Base-by-base conservation (phyloP, 306 rosid species). In the Ochetophila trinervis region DNA sequence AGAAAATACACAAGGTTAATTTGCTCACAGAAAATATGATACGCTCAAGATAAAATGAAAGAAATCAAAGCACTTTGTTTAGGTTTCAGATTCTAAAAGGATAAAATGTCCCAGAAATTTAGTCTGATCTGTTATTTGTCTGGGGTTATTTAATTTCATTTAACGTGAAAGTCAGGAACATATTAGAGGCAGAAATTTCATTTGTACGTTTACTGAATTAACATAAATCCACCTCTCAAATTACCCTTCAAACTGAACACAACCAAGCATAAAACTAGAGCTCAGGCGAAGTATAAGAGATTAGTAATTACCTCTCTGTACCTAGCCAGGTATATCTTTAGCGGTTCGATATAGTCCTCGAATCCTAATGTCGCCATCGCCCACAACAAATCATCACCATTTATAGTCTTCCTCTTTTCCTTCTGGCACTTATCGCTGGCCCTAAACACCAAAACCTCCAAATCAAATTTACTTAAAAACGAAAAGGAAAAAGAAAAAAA, bases 341-440 rank as follows among this genome's bases (percentile, higher is more conserved):
- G 97, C 8, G 96, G 96, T n/a, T 91, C 97, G 34, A 86, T 81
- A 66, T 86, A 91, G n/a, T 88, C 97, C 83, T 91, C 96, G 62
- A 91, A 91, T 44, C 97, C 97, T 72, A 91, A 73, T 60, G 94
- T 91, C 4, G 91, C 89, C 97, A 86, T 91, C 1, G 97, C 94
- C 96, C 96, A 91, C 60, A 91, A 63, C 82, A 91, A 84, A 79
- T 91, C 97, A 57, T 91, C 97, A 22, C 97, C 97, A 55, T 88
- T 91, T 51, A 91, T 91, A 19, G 97, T 91, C 89, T 91, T 91
- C 65, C 97, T 85, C 86, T 91, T 91, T 86, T 91, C 96, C 73
- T 79, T 88, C 84, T 88, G 97, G 67, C 97, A 91, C 82, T 91
- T 91, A 51, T 91, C 97, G 67, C 97, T 88, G 0, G 97, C 97